A percentile compares a stretch with the other conserved stretches of the same genome.
Evolutionary conservation across 192 early-diverging fungal species (phyloP).

Genomic region (Backusella australiensis): DNA sequence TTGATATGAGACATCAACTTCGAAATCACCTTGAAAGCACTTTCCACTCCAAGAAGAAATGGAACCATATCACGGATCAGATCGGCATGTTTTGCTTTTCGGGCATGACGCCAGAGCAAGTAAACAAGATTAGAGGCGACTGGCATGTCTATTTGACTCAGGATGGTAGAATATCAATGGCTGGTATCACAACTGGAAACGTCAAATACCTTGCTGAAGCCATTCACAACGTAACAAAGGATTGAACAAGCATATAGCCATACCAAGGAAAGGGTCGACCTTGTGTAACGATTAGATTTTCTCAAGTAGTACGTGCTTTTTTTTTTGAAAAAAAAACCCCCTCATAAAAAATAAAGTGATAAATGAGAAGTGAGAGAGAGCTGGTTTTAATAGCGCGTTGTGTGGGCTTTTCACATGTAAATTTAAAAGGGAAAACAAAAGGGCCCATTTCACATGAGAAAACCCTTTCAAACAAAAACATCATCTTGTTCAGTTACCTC

Average conservation of each 20-base stretch:
- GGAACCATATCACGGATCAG: constrained; percentile 83
- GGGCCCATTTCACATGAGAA: background rate
- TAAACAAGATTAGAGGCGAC: constrained; percentile 75
- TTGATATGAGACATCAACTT: constrained; percentile 77
- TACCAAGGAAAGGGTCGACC: background rate
- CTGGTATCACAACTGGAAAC: constrained; percentile 89
- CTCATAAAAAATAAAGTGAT: background rate
- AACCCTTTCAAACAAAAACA: background rate
- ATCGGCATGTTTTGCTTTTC: constrained; percentile 99
- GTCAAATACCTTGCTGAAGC: constrained; percentile 95
- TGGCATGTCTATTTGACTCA: constrained; percentile 93
- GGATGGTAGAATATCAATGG: constrained; percentile 95
- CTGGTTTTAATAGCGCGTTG: too few species aligned
- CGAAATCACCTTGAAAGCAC: constrained; percentile 76
- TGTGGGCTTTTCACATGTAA: constrained; percentile 5
- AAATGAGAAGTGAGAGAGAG: background rate
- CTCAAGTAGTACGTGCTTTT: background rate
- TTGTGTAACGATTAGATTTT: background rate
- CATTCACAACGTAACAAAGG: constrained; percentile 89
- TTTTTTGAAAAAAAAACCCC: background rate
- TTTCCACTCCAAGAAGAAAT: constrained; percentile 68
- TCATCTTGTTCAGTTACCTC: background rate
- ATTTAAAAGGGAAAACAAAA: background rate
- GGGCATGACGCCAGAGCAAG: constrained; percentile 86
- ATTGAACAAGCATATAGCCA: background rate